These are phyloP conservation scores for Lithohypha guttulata DNA, from an alignment of 2,329 filamentous ascomycete genomes.

Conservation along the genomic window DNA sequence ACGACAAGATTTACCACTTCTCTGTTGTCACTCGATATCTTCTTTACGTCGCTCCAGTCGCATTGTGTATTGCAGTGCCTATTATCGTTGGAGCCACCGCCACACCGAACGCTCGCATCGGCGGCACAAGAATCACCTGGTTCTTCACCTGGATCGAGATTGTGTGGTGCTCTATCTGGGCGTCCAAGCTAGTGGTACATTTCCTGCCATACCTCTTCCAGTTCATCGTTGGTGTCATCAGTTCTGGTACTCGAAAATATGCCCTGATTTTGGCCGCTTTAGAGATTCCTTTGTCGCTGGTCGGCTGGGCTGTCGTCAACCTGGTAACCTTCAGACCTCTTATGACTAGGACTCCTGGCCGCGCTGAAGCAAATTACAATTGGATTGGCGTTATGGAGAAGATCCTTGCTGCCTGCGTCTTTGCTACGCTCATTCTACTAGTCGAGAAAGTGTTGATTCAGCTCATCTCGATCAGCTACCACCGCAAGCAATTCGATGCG, in stretches of 20 bases:
- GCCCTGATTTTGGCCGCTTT: conserved; percentile 46
- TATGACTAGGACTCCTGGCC: conserved; percentile 35
- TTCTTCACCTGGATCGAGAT: conserved; percentile 58
- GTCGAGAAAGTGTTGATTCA: conserved; percentile 51
- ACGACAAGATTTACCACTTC: conserved; percentile 51
- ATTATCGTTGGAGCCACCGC: conserved; percentile 51
- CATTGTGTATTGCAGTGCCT: conserved; percentile 48
- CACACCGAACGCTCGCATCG: conserved; percentile 39
- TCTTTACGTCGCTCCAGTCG: conserved; percentile 51
- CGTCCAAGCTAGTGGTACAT: conserved; percentile 49
- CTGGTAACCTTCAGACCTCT: conserved; percentile 48
- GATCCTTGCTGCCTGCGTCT: conserved; percentile 47
- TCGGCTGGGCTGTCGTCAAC: conserved; percentile 49
- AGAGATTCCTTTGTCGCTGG: conserved; percentile 50
- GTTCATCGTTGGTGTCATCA: conserved; percentile 51
- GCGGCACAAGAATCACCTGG: conserved; percentile 46
- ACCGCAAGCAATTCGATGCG: conserved; percentile 54
- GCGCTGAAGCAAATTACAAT: conserved; percentile 23
- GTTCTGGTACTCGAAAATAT: conserved; percentile 55
- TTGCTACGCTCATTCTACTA: conserved; percentile 47
- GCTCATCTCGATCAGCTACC: conserved; percentile 58
- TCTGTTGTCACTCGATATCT: conserved; percentile 54
- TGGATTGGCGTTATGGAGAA: conserved; percentile 49
- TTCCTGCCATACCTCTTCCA: conserved; percentile 51
- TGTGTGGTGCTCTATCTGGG: conserved; percentile 54